Evolutionary conservation across 805 yeast species (phyloP).

Genomic region (Vanderwaltozyma verrucispora): DNA sequence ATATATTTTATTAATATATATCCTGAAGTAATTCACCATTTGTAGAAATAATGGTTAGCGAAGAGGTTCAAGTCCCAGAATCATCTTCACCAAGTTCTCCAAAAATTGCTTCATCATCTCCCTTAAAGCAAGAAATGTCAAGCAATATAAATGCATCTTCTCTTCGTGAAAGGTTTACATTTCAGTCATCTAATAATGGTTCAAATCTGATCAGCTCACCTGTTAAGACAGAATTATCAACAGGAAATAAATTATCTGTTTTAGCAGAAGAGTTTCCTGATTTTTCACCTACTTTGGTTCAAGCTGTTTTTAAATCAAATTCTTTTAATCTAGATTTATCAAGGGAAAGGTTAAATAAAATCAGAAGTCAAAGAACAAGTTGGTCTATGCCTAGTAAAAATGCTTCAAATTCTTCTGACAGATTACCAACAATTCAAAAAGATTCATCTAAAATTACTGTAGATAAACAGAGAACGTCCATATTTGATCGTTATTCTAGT

Average conservation of each 20-base stretch:
- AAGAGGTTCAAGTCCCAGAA: conserved; percentile 40
- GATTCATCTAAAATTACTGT: conserved; percentile 30
- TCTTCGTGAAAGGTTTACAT: conserved; percentile 36
- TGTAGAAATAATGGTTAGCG: background rate
- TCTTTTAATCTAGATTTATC: conserved; percentile 29
- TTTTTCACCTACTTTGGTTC: conserved; percentile 27
- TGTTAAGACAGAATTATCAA: conserved; percentile 9
- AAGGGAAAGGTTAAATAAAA: conserved; percentile 24
- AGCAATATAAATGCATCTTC: background rate
- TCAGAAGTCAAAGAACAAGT: conserved; percentile 19
- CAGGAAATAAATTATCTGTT: conserved; percentile 9
- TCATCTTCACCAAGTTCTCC: conserved; percentile 33
- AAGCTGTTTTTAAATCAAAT: conserved; percentile 32
- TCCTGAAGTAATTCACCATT: no score
- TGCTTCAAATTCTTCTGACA: background rate
- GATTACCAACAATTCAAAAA: conserved; percentile 8
- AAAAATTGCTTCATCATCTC: conserved; percentile 22
- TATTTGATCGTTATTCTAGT: conserved; percentile 29
- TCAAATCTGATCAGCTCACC: background rate
- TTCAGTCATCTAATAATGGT: conserved; percentile 4
- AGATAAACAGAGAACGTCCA: conserved; percentile 29
- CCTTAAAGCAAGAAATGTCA: conserved; percentile 10
- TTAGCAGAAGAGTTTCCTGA: conserved; percentile 24
- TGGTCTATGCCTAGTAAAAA: conserved; percentile 10
- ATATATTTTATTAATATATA: no score